phyloP scores from a whole-genome alignment of 2,329 filamentous ascomycete genomes.

The Fonsecaea multimorphosa region DNA sequence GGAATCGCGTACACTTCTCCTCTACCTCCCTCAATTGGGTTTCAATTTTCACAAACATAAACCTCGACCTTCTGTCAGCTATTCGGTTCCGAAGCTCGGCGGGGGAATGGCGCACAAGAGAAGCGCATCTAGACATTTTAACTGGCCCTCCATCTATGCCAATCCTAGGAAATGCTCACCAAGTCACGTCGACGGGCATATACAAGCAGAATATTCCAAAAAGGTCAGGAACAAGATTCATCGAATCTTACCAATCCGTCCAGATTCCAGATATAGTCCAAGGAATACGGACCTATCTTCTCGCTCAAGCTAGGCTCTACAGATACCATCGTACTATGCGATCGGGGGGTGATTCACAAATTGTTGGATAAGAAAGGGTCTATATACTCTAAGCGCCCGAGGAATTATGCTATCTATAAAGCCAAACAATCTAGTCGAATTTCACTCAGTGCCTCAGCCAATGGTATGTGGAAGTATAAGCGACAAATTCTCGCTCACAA shows the following conservation, averaged over 20 bases:
- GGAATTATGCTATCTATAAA: neutral
- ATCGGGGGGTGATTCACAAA: constrained; percentile 49
- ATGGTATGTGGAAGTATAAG: constrained; percentile 8
- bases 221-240: neutral
- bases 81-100: too few relatives aligned
- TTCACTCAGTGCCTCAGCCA: constrained; percentile 1
- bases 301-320: constrained; percentile 52
- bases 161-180: constrained; percentile 1
- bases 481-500: constrained; percentile 8
- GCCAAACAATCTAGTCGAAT: constrained; percentile 2
- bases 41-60: too few relatives aligned
- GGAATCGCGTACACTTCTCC: too few relatives aligned
- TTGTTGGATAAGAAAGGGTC: constrained; percentile 49
- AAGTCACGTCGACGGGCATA: neutral
- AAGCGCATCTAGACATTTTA: too few relatives aligned
- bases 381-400: constrained; percentile 46
- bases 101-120: too few relatives aligned
- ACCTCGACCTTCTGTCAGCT: too few relatives aligned
- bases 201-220: too few relatives aligned
- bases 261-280: constrained; percentile 42
- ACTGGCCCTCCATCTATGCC: neutral
- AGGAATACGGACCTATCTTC: constrained; percentile 50
- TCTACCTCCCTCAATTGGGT: too few relatives aligned
- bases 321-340: constrained; percentile 46
- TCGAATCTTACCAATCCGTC: constrained; percentile 42